Conservation (phyloP, 1,284 basidiomycete genomes). For the Austropuccinia psidii region DNA sequence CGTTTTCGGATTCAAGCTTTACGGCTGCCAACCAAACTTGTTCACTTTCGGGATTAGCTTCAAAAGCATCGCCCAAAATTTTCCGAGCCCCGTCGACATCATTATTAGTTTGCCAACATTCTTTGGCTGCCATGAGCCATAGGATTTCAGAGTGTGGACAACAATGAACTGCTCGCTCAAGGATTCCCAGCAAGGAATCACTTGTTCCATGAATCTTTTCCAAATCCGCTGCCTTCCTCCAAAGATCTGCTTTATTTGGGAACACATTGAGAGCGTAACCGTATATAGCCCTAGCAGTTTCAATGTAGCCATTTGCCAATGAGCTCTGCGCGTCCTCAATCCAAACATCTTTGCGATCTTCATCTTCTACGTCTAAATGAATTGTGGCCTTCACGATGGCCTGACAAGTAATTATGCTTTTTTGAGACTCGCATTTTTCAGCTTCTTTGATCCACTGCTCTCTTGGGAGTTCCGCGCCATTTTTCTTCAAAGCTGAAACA, state of each 20-base stretch:
- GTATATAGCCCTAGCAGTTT: conserved; percentile 75
- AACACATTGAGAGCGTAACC: conserved; percentile 87
- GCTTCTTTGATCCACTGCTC: conserved; percentile 97
- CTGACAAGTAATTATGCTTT: conserved; percentile 74
- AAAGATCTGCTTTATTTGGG: conserved; percentile 71
- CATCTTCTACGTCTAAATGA: conserved; percentile 89
- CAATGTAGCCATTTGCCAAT: conserved; percentile 64
- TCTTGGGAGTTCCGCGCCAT: conserved; percentile 78
- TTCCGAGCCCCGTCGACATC: conserved; percentile 79
- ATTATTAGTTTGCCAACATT: conserved; percentile 72
- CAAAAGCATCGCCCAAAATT: conserved; percentile 80
- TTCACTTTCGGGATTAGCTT: conserved; percentile 91
- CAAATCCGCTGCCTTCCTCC: conserved; percentile 82
- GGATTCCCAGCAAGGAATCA: conserved; percentile 70
- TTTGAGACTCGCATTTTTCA: conserved; percentile 79
- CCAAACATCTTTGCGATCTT: conserved; percentile 84
- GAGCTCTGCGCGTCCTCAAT: conserved; percentile 79
- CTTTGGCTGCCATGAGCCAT: conserved; percentile 95
- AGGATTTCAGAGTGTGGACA: conserved; percentile 90
- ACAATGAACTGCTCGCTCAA: conserved; percentile 72
- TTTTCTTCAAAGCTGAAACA: conserved; percentile 66
- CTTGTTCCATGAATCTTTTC: conserved; percentile 83
- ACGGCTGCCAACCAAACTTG: conserved; percentile 95
- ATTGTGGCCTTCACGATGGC: conserved; percentile 93
- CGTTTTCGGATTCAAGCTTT: conserved; percentile 89